Evolutionary conservation across 306 rosid genomes (phyloP), one percentile per base, ranked within the genome.

Genomic region (Mucuna pruriens): DNA sequence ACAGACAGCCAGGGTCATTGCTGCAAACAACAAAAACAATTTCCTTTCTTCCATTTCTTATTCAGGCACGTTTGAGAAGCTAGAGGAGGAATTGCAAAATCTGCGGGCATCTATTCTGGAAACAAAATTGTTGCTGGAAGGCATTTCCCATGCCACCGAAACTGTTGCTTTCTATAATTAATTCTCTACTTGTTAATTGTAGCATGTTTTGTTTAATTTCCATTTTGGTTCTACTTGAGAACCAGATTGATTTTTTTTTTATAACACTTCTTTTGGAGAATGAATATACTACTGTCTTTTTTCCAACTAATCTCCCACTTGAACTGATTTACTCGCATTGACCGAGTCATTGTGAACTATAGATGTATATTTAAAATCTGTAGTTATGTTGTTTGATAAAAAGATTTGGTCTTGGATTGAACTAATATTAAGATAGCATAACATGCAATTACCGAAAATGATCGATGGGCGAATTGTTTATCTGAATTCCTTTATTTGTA

Each of bases 91-190:
- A 52, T 79, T 95, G 64, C 88, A 79, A 51, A 80, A 81, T 66
- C 74, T 90, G 36, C 83, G 87, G 25, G 76, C 85, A 52, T 85
- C 84, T 1, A 85, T 95, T 74, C 13, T 84, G 54, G 97, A 90
- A 85, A 92, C 96, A 76, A 91, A 78, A 63, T 65, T 77, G 54
- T 84, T 91, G 87, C 82, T 89, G 67, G 86, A 80, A 42, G 89
- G 85, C 78, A 75, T 63, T 77, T 85, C 84, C 82, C 81, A 42
- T 75, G 84, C 84, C 86, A 38, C 82, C 82, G 84, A 58, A 86
- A 49, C 54, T 66, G 25, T 86, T 38, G 52, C 17, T 66, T 58
- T 75, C 1, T 78, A 78, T 84, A 48, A 51, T 60, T 76, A 55
- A 7, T 48, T 29, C 71, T 71, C 48, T 31, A 66, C 31, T 71